phyloP scores from a whole-genome alignment of 2,329 filamentous ascomycete genomes.

The Bipolaris bicolor region DNA sequence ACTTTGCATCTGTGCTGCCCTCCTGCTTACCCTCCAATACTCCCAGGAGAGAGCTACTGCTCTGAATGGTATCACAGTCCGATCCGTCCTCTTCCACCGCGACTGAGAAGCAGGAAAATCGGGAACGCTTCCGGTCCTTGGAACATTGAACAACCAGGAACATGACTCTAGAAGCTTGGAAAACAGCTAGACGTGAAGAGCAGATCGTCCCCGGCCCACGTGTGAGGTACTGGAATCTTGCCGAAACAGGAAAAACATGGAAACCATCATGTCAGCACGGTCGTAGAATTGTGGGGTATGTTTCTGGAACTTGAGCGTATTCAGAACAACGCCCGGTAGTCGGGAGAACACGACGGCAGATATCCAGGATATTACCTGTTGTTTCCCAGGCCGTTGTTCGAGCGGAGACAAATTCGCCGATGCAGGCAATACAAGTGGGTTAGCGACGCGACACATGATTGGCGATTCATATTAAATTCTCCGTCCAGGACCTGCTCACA shows the following conservation, averaged over 20 bases:
- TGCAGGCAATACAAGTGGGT: constrained; percentile 3
- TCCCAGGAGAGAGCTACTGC: background rate
- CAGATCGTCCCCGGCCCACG: background rate
- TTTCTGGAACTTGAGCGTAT: background rate
- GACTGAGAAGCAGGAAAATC: background rate
- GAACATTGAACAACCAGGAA: background rate
- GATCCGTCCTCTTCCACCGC: background rate
- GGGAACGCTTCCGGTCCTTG: background rate
- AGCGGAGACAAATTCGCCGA: constrained; percentile 9
- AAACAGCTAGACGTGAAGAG: background rate
- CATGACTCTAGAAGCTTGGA: background rate
- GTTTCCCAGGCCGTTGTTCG: constrained; percentile 12
- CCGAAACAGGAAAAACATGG: background rate
- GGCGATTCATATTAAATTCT: constrained; percentile 8
- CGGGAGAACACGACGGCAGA: constrained; percentile 8
- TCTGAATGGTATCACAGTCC: background rate
- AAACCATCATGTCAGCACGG: background rate
- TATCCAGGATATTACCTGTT: constrained; percentile 2
- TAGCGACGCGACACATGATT: constrained; percentile 3
- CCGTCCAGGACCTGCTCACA: constrained; percentile 2
- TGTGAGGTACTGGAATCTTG: background rate
- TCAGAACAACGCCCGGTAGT: background rate
- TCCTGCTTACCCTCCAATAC: no score
- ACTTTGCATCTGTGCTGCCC: no score
- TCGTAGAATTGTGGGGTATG: background rate